Conservation (phyloP, 345 rosid species). For the Fremontodendron californicum region DNA sequence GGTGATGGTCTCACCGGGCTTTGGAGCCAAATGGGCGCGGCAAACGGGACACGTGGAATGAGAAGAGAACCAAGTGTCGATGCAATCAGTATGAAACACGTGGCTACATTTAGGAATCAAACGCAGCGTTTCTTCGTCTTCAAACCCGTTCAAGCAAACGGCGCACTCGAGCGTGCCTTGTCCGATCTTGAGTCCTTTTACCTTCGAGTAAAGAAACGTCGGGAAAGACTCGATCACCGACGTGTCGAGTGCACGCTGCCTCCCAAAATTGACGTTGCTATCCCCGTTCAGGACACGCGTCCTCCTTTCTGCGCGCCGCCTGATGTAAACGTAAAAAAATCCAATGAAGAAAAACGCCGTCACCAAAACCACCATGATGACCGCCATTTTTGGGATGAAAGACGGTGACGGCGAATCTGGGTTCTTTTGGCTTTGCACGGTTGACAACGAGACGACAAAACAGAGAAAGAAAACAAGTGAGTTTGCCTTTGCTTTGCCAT, state of each 20-base stretch:
- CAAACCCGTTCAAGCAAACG: constrained; percentile 78
- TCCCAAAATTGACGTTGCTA: constrained; percentile 25
- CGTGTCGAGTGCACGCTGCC: constrained; percentile 51
- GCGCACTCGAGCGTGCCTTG: constrained; percentile 74
- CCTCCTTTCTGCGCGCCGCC: constrained; percentile 36
- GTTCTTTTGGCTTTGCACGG: constrained; percentile 22
- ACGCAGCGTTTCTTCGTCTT: constrained; percentile 78
- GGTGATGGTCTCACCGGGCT: constrained; percentile 38
- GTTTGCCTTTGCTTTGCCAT: neutral
- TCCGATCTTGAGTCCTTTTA: constrained; percentile 60
- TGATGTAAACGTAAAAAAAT: constrained; percentile 58
- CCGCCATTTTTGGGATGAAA: constrained; percentile 44
- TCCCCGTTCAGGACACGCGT: neutral
- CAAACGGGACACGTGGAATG: constrained; percentile 84
- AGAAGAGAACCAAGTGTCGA: constrained; percentile 70
- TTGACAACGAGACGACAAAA: constrained; percentile 16
- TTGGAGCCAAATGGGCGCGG: constrained; percentile 62
- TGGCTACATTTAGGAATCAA: constrained; percentile 79
- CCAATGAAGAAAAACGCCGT: constrained; percentile 62
- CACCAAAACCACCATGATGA: constrained; percentile 54
- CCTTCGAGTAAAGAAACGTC: constrained; percentile 66
- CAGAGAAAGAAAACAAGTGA: constrained; percentile 17
- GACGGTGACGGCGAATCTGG: constrained; percentile 4
- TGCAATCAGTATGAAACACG: constrained; percentile 77
- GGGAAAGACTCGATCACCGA: constrained; percentile 67